These are phyloP conservation scores for Metschnikowia noctiluminum DNA, from an alignment of 805 yeast species.

Conservation along the genomic window DNA sequence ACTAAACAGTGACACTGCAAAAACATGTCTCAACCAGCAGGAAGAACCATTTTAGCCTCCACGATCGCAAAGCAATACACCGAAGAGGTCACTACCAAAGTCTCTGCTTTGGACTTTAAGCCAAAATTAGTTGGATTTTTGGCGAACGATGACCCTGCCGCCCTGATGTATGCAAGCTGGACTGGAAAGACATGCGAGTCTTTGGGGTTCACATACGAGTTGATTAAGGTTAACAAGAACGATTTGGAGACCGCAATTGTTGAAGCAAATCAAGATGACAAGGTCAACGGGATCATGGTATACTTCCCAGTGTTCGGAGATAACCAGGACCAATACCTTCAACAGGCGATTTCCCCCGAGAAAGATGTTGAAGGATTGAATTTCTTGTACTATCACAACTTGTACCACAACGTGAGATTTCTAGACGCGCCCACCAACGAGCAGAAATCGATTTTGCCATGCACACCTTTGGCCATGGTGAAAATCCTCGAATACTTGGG, in stretches of 20 bases:
- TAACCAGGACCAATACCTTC: conserved; percentile 91
- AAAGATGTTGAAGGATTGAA: conserved; percentile 97
- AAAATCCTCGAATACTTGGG: conserved; percentile 89
- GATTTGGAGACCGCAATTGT: conserved; percentile 80
- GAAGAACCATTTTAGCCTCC: conserved; percentile 83
- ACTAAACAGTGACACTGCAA: too few relatives aligned
- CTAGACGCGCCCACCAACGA: conserved; percentile 66
- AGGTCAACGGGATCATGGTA: conserved; percentile 89
- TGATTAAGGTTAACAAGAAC: conserved; percentile 72
- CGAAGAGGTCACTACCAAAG: conserved; percentile 64
- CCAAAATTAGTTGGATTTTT: conserved; percentile 88
- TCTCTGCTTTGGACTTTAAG: conserved; percentile 46
- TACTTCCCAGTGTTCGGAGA: conserved; percentile 97
- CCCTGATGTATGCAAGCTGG: conserved; percentile 93
- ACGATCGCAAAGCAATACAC: conserved; percentile 79
- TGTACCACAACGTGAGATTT: conserved; percentile 89
- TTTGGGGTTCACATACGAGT: conserved; percentile 80
- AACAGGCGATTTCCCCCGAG: conserved; percentile 85
- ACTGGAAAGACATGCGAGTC: conserved; percentile 86
- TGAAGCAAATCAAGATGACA: conserved; percentile 72
- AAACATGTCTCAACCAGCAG: conserved; percentile 45
- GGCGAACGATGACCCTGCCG: conserved; percentile 94
- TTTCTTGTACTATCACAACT: conserved; percentile 85
- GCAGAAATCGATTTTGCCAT: conserved; percentile 84
- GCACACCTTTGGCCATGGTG: conserved; percentile 94